phyloP scores from a whole-genome alignment of 768 basidiomycete genomes.

The Porphyrellus cyaneotinctus region DNA sequence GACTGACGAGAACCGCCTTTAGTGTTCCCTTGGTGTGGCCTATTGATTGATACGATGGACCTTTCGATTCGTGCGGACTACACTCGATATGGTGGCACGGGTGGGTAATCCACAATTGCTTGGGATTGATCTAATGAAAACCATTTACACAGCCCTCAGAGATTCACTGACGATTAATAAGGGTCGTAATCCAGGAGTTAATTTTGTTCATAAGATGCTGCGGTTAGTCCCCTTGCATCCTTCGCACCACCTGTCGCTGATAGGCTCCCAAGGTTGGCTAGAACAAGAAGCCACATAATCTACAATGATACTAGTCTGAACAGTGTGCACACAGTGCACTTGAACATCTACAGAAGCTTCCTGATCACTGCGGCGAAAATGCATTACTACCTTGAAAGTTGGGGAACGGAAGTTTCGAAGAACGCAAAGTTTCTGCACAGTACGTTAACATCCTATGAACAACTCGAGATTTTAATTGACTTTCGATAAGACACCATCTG shows the following conservation, averaged over 20 bases:
- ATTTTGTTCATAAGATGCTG: constrained; percentile 71
- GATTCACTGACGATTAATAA: constrained; percentile 70
- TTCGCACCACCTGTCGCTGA: constrained; percentile 2
- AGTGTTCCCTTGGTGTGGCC: constrained; percentile 96
- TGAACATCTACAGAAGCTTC: constrained; percentile 87
- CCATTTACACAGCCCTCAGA: constrained; percentile 45
- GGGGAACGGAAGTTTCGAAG: constrained; percentile 44
- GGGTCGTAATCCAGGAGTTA: constrained; percentile 57
- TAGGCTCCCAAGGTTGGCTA: constrained; percentile 52
- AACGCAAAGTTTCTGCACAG: constrained; percentile 52
- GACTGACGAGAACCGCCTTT: not conserved
- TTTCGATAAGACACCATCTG: constrained; percentile 52
- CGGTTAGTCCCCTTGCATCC: constrained; percentile 44
- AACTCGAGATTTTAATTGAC: not conserved
- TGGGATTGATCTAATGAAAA: not conserved
- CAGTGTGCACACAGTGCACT: constrained; percentile 51
- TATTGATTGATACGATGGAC: constrained; percentile 67
- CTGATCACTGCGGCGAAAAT: constrained; percentile 81
- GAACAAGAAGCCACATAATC: constrained; percentile 71
- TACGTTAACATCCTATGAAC: constrained; percentile 30
- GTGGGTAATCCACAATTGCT: constrained; percentile 38
- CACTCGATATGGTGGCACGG: constrained; percentile 54
- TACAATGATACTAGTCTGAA: constrained; percentile 77
- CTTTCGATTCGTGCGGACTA: constrained; percentile 82
- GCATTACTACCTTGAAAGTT: constrained; percentile 71